Percentiles rank a stretch among this genome's conserved stretches.
Evolutionary conservation across 1,284 basidiomycete species (phyloP).

Genomic region (Moesziomyces parantarcticus): DNA sequence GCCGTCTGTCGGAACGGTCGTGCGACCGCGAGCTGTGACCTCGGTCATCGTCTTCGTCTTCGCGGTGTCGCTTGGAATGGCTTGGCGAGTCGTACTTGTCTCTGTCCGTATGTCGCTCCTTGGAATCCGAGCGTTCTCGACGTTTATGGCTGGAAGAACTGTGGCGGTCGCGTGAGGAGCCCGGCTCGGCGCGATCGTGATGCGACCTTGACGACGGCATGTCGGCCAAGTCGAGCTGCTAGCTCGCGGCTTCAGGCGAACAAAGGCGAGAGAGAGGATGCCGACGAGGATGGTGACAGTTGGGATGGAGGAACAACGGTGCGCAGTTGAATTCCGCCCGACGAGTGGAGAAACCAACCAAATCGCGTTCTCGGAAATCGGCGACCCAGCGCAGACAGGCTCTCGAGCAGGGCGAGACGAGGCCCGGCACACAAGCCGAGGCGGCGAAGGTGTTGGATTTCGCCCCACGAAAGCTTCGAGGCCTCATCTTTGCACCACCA

Average conservation of each 20-base stretch:
- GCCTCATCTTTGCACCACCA: background rate
- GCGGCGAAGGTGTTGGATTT: too few relatives aligned
- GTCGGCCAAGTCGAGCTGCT: background rate
- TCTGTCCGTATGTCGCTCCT: constrained; percentile 14
- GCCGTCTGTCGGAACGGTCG: constrained; percentile 11
- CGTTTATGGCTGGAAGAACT: constrained; percentile 22
- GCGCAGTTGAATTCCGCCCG: background rate
- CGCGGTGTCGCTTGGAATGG: constrained; percentile 28
- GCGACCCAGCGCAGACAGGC: too few relatives aligned
- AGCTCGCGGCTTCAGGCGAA: too few relatives aligned
- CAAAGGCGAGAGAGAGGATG: too few relatives aligned
- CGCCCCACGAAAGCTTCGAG: too few relatives aligned
- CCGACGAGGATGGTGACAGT: constrained; percentile 3
- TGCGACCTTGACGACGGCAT: constrained; percentile 32
- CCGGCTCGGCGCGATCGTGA: constrained; percentile 11
- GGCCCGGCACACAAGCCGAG: too few relatives aligned
- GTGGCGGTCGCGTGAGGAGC: constrained; percentile 22
- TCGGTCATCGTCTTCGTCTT: constrained; percentile 17
- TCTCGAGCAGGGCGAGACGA: too few relatives aligned
- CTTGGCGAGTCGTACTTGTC: constrained; percentile 22
- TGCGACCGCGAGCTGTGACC: constrained; percentile 20
- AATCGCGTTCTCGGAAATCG: constrained; percentile 3
- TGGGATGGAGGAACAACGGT: background rate
- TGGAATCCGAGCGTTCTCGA: constrained; percentile 19
- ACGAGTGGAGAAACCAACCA: background rate